phyloP scores from a whole-genome alignment of 192 early-diverging fungal species.

The Backusella morwellensis region DNA sequence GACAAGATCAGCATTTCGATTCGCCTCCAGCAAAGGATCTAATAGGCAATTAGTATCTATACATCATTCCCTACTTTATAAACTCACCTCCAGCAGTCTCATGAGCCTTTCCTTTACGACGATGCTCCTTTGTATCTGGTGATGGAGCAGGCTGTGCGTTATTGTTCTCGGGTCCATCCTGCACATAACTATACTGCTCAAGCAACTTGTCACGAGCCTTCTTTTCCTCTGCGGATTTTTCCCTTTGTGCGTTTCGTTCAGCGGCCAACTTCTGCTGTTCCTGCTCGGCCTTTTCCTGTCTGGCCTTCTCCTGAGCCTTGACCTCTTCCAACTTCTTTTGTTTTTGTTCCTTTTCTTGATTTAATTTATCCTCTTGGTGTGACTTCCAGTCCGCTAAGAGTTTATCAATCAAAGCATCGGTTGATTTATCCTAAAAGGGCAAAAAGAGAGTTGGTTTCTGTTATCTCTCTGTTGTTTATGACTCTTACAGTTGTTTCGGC shows the following conservation, averaged over 20 bases:
- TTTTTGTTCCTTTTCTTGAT: slow-evolving; percentile 33
- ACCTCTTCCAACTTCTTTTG: slow-evolving; percentile 18
- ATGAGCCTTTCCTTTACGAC: background rate
- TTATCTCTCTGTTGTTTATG: background rate
- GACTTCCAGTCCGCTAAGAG: slow-evolving; percentile 46
- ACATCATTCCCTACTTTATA: background rate
- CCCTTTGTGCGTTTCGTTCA: background rate
- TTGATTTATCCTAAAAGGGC: slow-evolving; percentile 38
- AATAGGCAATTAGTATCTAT: background rate
- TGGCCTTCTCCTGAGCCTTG: slow-evolving; percentile 16
- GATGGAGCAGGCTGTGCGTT: background rate
- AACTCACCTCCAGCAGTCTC: background rate
- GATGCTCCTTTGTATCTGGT: background rate
- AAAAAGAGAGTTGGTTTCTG: background rate
- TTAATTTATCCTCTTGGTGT: slow-evolving; percentile 36
- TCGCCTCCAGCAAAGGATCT: slow-evolving; percentile 45
- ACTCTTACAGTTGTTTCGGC: slow-evolving; percentile 47
- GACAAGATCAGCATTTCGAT: slow-evolving; percentile 57
- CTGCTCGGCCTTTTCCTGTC: slow-evolving; percentile 4
- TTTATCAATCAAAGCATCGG: slow-evolving; percentile 38
- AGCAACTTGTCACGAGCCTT: slow-evolving; percentile 48
- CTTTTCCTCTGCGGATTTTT: slow-evolving; percentile 37
- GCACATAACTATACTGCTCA: slow-evolving; percentile 62
- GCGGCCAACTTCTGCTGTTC: background rate
- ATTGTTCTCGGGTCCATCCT: slow-evolving; percentile 52